Conservation (phyloP, 2,329 filamentous ascomycete genomes). For the Aureobasidium sp. region DNA sequence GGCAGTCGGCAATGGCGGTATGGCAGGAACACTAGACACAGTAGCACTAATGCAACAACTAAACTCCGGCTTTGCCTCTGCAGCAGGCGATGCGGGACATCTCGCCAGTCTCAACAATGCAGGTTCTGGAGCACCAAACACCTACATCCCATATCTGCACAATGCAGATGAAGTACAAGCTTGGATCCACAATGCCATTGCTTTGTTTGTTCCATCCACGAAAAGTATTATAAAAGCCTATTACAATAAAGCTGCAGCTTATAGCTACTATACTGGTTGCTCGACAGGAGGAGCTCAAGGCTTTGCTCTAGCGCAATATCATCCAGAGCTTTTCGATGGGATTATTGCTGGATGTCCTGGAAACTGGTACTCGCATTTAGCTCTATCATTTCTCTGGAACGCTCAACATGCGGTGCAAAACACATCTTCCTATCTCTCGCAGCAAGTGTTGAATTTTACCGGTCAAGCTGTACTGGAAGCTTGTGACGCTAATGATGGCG, state of each 20-base stretch:
- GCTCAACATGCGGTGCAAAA: slow-evolving; percentile 15
- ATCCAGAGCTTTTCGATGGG: slow-evolving; percentile 35
- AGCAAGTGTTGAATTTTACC: slow-evolving; percentile 25
- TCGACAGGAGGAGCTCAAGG: slow-evolving; percentile 35
- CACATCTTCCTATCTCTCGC: slow-evolving; percentile 18
- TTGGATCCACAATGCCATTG: slow-evolving; percentile 32
- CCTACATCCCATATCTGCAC: slow-evolving; percentile 21
- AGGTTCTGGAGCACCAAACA: slow-evolving; percentile 17
- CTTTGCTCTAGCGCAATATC: slow-evolving; percentile 31
- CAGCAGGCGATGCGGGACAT: slow-evolving; percentile 21
- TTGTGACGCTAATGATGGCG: slow-evolving; percentile 42
- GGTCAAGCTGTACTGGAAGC: slow-evolving; percentile 26
- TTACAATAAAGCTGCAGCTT: slow-evolving; percentile 24
- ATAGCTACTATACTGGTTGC: slow-evolving; percentile 34
- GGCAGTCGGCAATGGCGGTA: slow-evolving; percentile 23
- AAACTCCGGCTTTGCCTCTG: slow-evolving; percentile 20
- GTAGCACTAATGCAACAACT: slow-evolving; percentile 19
- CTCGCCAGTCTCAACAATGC: slow-evolving; percentile 19
- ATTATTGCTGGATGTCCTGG: slow-evolving; percentile 34
- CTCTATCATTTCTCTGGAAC: slow-evolving; percentile 23
- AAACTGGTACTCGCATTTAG: slow-evolving; percentile 29
- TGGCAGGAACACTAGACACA: slow-evolving; percentile 21
- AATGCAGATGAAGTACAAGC: slow-evolving; percentile 21
- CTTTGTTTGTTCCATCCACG: slow-evolving; percentile 25
- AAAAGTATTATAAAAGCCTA: slow-evolving; percentile 24